These are phyloP conservation scores for Cercospora sp. DNA, from an alignment of 2,329 filamentous ascomycete genomes.

Conservation along the genomic window DNA sequence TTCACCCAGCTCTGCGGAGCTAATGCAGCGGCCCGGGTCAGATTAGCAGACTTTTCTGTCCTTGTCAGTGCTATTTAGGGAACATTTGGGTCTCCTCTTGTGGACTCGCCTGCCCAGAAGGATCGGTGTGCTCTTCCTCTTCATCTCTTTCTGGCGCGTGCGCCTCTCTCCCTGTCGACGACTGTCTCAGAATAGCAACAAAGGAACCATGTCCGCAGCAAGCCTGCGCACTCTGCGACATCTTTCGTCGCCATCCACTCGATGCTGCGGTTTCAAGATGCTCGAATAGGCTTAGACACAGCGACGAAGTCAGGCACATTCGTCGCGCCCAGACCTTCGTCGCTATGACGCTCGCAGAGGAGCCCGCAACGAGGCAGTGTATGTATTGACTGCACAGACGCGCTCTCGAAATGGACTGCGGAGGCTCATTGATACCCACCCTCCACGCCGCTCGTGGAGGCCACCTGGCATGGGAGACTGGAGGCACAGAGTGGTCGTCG, in stretches of 20 bases:
- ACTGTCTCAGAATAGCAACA: constrained; percentile 21
- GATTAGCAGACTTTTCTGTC: constrained; percentile 6
- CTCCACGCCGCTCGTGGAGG: neutral
- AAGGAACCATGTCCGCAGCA: constrained; percentile 14
- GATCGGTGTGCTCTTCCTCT: neutral
- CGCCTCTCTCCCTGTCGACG: constrained; percentile 8
- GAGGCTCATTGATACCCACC: neutral
- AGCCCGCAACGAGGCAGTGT: constrained; percentile 6
- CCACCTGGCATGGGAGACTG: neutral
- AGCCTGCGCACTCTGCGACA: constrained; percentile 11
- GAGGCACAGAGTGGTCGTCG: neutral
- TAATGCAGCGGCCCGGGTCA: neutral
- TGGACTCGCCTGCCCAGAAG: constrained; percentile 1
- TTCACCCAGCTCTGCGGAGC: neutral
- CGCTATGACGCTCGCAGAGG: neutral
- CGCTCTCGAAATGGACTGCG: neutral
- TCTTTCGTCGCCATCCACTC: constrained; percentile 20
- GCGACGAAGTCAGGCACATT: neutral
- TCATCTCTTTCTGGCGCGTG: constrained; percentile 7
- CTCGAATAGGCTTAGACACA: constrained; percentile 10
- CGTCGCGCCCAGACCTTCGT: neutral
- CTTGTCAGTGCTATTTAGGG: constrained; percentile 17
- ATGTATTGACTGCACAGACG: neutral
- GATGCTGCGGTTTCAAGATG: constrained; percentile 23
- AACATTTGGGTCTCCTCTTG: neutral